Evolutionary conservation across 495 filamentous ascomycete species (phyloP).

Genomic region (Annulohypoxylon bovei): DNA sequence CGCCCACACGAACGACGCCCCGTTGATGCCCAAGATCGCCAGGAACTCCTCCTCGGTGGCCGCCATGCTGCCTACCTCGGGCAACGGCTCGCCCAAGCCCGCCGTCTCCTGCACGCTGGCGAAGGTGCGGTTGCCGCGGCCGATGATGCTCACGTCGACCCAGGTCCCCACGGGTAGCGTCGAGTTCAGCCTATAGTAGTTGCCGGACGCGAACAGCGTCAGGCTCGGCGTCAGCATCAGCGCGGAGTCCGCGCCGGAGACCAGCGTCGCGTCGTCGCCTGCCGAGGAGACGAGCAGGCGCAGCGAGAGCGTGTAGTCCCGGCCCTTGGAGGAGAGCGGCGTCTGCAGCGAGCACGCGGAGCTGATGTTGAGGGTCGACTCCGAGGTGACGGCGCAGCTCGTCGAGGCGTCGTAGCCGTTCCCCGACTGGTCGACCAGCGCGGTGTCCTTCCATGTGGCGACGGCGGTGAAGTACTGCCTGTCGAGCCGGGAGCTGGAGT

Average conservation of each 20-base stretch:
- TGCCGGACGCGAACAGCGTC: constrained; percentile 58
- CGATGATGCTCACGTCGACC: constrained; percentile 54
- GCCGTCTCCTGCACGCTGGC: constrained; percentile 44
- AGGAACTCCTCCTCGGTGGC: constrained; percentile 52
- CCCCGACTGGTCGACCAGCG: constrained; percentile 52
- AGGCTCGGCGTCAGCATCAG: constrained; percentile 56
- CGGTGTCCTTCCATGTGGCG: background rate
- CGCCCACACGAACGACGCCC: constrained; percentile 53
- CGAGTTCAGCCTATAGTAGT: constrained; percentile 57
- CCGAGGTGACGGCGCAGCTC: constrained; percentile 43
- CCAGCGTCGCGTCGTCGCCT: constrained; percentile 45
- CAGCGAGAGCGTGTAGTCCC: constrained; percentile 61
- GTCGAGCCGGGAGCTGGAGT: constrained; percentile 24
- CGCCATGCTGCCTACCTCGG: background rate
- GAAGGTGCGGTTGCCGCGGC: constrained; percentile 54
- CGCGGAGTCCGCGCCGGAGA: constrained; percentile 57
- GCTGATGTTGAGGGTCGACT: constrained; percentile 44
- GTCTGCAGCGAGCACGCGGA: constrained; percentile 52
- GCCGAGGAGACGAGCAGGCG: constrained; percentile 46
- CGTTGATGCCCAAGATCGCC: constrained; percentile 56
- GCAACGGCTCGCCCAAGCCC: constrained; percentile 15
- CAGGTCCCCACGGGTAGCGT: constrained; percentile 54
- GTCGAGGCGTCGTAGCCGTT: constrained; percentile 57
- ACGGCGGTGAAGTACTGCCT: background rate
- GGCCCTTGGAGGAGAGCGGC: constrained; percentile 58